Conservation (phyloP, 345 rosid genomes). For the Arabis alpina region DNA sequence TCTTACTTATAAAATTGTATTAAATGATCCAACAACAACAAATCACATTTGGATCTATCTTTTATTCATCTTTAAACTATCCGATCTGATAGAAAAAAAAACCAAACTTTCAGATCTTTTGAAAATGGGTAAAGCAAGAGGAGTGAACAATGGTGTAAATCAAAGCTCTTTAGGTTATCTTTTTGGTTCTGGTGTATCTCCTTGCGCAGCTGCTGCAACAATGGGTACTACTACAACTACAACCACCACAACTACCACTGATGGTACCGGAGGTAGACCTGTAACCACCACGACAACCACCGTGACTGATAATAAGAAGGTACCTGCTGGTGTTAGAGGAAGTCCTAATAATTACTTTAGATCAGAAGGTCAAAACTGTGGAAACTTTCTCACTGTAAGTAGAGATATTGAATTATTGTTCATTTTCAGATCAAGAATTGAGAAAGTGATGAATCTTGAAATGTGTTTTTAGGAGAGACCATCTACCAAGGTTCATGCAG, state of each 20-base stretch:
- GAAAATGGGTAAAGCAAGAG: constrained; percentile 54
- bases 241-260: constrained; percentile 46
- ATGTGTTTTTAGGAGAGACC: constrained; percentile 51
- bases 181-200: constrained; percentile 70
- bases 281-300: constrained; percentile 47
- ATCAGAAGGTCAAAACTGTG: constrained; percentile 80
- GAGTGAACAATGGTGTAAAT: constrained; percentile 87
- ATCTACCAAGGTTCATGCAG: constrained; percentile 62
- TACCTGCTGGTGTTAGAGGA: constrained; percentile 72
- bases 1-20: constrained; percentile 3
- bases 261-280: constrained; percentile 43
- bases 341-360: constrained; percentile 74
- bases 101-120: constrained; percentile 34
- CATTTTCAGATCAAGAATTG: not conserved
- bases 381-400: constrained; percentile 80
- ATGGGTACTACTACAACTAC: constrained; percentile 45
- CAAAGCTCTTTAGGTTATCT: constrained; percentile 91
- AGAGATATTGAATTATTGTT: not conserved
- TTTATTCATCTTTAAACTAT: not conserved
- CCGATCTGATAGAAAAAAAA: constrained; percentile 25
- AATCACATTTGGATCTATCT: constrained; percentile 13
- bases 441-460: constrained; percentile 3
- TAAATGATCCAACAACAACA: not conserved
- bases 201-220: constrained; percentile 37
- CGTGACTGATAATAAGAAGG: constrained; percentile 52